Evolutionary conservation across 495 filamentous ascomycete genomes (phyloP).

Genomic region (Cetradonia linearis): DNA sequence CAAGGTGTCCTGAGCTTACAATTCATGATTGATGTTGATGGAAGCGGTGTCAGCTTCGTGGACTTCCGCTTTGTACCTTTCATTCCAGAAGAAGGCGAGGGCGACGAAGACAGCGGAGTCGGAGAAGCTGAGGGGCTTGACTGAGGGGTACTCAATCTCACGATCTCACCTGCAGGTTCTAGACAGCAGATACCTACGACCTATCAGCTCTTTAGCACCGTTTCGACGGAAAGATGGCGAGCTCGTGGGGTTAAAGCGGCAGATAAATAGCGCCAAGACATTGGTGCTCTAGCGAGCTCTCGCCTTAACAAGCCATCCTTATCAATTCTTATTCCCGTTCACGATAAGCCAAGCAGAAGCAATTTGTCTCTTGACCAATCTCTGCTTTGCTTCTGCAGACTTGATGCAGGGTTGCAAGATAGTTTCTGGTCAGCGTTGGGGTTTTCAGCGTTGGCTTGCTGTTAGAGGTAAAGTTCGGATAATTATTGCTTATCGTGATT

Average conservation of each 20-base stretch:
- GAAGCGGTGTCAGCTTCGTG: slow-evolving; percentile 51
- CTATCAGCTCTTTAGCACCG: not conserved
- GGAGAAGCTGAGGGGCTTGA: slow-evolving; percentile 25
- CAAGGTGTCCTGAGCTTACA: slow-evolving; percentile 89
- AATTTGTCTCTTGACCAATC: slow-evolving; percentile 4
- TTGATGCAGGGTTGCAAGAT: not conserved
- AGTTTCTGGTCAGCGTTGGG: not conserved
- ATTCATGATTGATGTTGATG: slow-evolving; percentile 73
- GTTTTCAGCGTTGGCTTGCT: not conserved
- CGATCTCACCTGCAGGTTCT: slow-evolving; percentile 1
- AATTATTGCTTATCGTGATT: slow-evolving; percentile 3
- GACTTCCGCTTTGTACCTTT: slow-evolving; percentile 72
- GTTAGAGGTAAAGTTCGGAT: not conserved
- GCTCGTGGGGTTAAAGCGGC: not conserved
- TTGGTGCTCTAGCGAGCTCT: not conserved
- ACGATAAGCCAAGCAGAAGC: slow-evolving; percentile 4
- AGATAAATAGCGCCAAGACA: slow-evolving; percentile 1
- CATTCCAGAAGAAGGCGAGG: slow-evolving; percentile 49
- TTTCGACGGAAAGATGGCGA: not conserved
- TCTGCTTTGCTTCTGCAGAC: not conserved
- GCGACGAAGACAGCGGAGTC: slow-evolving; percentile 33
- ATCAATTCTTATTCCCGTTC: slow-evolving; percentile 1
- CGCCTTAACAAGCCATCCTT: not conserved
- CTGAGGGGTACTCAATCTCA: not conserved
- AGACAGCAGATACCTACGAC: not conserved